These are phyloP conservation scores for Avena sativa DNA, from an alignment of 176 grass and related monocot genomes.

Conservation along the genomic window DNA sequence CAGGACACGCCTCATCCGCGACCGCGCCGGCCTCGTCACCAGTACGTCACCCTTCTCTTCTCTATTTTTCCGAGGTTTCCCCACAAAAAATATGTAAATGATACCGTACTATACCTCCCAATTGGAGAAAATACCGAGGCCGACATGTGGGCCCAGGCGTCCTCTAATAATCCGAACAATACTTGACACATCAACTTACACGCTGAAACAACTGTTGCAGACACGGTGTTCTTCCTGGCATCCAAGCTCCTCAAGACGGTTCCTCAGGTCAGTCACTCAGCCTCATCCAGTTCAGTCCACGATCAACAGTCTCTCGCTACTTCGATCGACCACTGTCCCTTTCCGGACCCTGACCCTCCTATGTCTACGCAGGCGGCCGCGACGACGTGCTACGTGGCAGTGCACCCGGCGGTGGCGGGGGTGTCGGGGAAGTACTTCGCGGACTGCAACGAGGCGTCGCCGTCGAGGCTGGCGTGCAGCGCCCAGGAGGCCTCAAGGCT, in stretches of 20 bases:
- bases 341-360: background rate
- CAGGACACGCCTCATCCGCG: constrained; percentile 87
- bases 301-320: background rate
- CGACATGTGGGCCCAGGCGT: too few relatives aligned
- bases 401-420: constrained; percentile 65
- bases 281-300: too few relatives aligned
- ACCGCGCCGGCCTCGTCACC: constrained; percentile 83
- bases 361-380: constrained; percentile 59
- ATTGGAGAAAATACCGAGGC: too few relatives aligned
- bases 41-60: constrained; percentile 36
- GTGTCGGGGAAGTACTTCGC: constrained; percentile 86
- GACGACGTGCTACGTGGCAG: constrained; percentile 86
- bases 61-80: too few relatives aligned
- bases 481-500: constrained; percentile 67
- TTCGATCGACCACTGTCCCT: background rate
- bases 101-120: too few relatives aligned
- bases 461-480: constrained; percentile 65
- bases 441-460: constrained; percentile 91
- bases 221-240: constrained; percentile 78
- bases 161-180: background rate
- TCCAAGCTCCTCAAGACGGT: constrained; percentile 97
- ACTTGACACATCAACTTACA: background rate
- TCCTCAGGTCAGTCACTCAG: constrained; percentile 56
- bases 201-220: constrained; percentile 41
- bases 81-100: too few relatives aligned